These are phyloP conservation scores for Larix sibirica DNA, from an alignment of 83 land plant genomes.

Conservation along the genomic window DNA sequence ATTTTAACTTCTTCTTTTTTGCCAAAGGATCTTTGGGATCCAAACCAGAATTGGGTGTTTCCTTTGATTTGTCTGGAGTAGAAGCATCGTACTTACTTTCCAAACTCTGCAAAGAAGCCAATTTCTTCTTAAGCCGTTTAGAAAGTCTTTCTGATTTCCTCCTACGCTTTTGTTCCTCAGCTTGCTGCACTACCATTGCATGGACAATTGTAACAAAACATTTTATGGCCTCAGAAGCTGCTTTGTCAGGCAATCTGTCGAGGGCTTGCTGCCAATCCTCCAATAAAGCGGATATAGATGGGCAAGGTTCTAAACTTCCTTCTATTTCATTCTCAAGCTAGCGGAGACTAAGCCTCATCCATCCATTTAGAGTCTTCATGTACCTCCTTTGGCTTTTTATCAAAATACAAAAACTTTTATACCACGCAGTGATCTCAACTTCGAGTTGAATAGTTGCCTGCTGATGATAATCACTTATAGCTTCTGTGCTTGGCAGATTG, in stretches of 20 bases:
- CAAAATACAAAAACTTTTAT: slow-evolving; percentile 41
- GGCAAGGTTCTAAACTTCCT: not conserved
- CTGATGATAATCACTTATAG: slow-evolving; percentile 63
- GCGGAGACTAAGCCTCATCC: slow-evolving; percentile 60
- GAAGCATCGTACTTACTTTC: no score
- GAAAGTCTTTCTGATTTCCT: no score
- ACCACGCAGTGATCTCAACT: slow-evolving; percentile 61
- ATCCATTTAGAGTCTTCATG: slow-evolving; percentile 47
- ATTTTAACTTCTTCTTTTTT: slow-evolving; percentile 38
- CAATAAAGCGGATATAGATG: no score
- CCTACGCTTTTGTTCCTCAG: no score
- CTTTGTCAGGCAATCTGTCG: no score
- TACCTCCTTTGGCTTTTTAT: slow-evolving; percentile 56
- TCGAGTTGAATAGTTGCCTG: slow-evolving; percentile 75
- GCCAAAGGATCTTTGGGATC: slow-evolving; percentile 35
- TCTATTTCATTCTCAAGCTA: slow-evolving; percentile 32
- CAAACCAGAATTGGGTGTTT: not conserved
- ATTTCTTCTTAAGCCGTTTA: no score
- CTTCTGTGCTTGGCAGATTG: slow-evolving; percentile 43
- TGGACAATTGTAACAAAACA: no score
- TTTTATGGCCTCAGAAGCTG: no score
- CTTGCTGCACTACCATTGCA: no score
- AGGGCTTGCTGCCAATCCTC: no score
- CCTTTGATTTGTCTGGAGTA: not conserved
- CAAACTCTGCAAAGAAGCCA: no score